phyloP scores from a whole-genome alignment of 495 filamentous ascomycete species.

The Lepidopterella palustris region DNA sequence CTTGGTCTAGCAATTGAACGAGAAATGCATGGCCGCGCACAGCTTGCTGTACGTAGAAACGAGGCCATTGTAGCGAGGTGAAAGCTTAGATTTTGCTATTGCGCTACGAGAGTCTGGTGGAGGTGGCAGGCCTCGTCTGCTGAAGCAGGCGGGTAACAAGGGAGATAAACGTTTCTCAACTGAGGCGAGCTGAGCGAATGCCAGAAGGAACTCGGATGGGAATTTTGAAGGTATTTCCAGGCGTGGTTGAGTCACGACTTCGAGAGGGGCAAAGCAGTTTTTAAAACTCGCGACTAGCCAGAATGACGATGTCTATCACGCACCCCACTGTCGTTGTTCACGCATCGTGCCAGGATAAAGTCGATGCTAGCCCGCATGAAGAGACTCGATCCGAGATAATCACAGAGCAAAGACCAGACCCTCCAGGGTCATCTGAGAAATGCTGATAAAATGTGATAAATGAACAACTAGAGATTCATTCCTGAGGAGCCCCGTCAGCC shows the following conservation, averaged over 20 bases:
- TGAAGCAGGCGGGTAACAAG: not conserved
- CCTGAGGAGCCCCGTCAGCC: not conserved
- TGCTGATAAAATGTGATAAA: not conserved
- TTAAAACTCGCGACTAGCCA: not conserved
- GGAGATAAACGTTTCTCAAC: not conserved
- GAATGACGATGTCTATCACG: not conserved
- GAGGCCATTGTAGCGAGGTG: constrained; percentile 14
- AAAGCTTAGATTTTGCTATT: not conserved
- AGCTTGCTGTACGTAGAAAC: constrained; percentile 15
- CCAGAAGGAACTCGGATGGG: not conserved
- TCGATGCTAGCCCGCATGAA: not conserved
- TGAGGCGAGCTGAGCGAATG: not conserved
- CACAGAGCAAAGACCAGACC: not conserved
- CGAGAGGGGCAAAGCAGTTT: not conserved
- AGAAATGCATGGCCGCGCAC: constrained; percentile 3
- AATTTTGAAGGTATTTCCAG: not conserved
- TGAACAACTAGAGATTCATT: not conserved
- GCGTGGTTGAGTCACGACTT: not conserved
- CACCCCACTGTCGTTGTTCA: not conserved
- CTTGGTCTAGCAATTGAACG: constrained; percentile 15
- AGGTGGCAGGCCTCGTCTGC: not conserved
- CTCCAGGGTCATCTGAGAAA: not conserved
- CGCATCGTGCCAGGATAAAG: not conserved
- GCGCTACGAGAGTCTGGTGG: not conserved
- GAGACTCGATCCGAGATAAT: not conserved